phyloP scores from a whole-genome alignment of 495 filamentous ascomycete species.

The Hypoxylon trugodes region DNA sequence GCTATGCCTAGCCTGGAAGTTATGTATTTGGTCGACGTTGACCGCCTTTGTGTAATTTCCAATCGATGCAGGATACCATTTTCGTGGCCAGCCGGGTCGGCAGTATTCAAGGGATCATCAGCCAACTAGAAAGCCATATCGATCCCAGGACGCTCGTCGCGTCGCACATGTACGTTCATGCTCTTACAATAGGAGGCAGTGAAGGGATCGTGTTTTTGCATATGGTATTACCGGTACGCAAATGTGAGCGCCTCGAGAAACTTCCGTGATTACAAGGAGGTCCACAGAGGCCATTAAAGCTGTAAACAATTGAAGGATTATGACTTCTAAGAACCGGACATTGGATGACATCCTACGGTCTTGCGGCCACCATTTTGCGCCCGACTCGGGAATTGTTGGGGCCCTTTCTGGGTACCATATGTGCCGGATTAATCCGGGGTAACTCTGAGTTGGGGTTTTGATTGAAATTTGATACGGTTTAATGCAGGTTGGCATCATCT shows the following conservation, averaged over 20 bases:
- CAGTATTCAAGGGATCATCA: conserved; percentile 16
- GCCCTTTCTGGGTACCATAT: conserved; percentile 18
- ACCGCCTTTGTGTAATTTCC: conserved; percentile 44
- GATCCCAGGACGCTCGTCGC: conserved; percentile 3
- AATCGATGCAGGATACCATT: conserved; percentile 27
- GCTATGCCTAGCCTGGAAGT: conserved; percentile 3
- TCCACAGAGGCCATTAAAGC: not conserved
- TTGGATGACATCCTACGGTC: conserved; percentile 28
- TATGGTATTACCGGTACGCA: conserved; percentile 21
- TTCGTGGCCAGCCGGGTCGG: conserved; percentile 21
- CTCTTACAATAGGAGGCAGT: not conserved
- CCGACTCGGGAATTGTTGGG: conserved; percentile 36
- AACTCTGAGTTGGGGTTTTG: conserved; percentile 18
- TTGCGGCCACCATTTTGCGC: no score
- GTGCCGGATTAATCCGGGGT: conserved; percentile 37
- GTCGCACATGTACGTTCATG: conserved; percentile 18
- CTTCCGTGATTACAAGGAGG: conserved; percentile 7
- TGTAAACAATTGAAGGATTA: conserved; percentile 13
- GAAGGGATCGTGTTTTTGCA: not conserved
- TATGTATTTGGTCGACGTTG: conserved; percentile 21
- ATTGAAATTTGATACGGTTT: conserved; percentile 26
- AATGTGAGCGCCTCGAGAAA: conserved; percentile 20
- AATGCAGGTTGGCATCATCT: conserved; percentile 44
- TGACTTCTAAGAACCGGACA: conserved; percentile 11
- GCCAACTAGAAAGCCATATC: not conserved